These are phyloP conservation scores for Linum trigynum DNA, from an alignment of 345 rosid genomes.

Conservation along the genomic window DNA sequence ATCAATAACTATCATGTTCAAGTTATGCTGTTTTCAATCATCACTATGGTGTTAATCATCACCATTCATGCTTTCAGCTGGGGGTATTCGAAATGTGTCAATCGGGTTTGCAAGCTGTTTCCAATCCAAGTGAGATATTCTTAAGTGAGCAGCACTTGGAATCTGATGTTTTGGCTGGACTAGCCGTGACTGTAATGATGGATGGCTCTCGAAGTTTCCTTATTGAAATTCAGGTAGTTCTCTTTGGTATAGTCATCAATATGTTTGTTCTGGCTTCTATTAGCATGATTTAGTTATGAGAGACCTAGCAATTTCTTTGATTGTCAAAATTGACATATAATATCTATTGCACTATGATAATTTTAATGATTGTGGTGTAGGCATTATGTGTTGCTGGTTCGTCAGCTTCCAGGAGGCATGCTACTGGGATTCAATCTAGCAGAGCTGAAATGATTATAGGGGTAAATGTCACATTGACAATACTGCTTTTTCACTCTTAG, in stretches of 20 bases:
- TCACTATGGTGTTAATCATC: background rate
- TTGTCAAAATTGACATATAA: background rate
- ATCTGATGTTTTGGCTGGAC: slow-evolving; percentile 79
- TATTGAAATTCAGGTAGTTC: slow-evolving; percentile 75
- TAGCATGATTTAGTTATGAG: background rate
- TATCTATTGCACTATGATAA: background rate
- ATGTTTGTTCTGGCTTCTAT: background rate
- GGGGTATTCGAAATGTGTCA: slow-evolving; percentile 90
- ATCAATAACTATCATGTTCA: background rate
- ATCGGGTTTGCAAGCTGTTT: slow-evolving; percentile 59
- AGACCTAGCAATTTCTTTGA: background rate
- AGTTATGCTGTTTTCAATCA: background rate
- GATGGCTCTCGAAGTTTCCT: slow-evolving; percentile 88
- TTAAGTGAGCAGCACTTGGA: slow-evolving; percentile 57
- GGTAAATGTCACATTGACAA: slow-evolving; percentile 26
- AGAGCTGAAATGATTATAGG: slow-evolving; percentile 93
- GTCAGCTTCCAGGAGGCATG: slow-evolving; percentile 59
- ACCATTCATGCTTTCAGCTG: slow-evolving; percentile 42
- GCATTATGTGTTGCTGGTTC: slow-evolving; percentile 69
- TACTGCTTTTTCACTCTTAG: background rate
- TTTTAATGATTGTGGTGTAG: slow-evolving; percentile 25
- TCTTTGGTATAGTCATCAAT: no score
- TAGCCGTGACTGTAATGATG: slow-evolving; percentile 82
- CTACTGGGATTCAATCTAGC: slow-evolving; percentile 68
- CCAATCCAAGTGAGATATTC: slow-evolving; percentile 77